These are phyloP conservation scores for Clavispora fructus DNA, from an alignment of 805 yeast genomes.

Conservation along the genomic window DNA sequence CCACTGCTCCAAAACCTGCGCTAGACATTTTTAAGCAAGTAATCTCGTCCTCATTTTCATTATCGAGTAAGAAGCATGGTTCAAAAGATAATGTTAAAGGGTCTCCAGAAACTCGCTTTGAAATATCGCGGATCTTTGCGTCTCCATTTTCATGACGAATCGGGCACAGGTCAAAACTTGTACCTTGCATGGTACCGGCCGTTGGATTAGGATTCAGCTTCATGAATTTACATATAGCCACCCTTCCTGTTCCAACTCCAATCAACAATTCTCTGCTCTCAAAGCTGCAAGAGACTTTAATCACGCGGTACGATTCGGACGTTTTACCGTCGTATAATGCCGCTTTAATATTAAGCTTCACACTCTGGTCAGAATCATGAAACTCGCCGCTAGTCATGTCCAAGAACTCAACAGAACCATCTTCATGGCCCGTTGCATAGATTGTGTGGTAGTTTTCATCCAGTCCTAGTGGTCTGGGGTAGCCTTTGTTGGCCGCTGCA, in stretches of 20 bases:
- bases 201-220: conserved; percentile 12
- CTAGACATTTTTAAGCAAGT: conserved; percentile 63
- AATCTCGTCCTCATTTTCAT: conserved; percentile 30
- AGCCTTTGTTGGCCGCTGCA: conserved; percentile 45
- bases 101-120: conserved; percentile 46
- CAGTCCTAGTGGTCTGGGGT: conserved; percentile 27
- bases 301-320: conserved; percentile 41
- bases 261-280: conserved; percentile 72
- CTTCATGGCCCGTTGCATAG: conserved; percentile 81
- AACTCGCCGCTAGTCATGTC: conserved; percentile 75
- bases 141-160: conserved; percentile 30
- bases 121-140: conserved; percentile 44
- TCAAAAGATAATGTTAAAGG: conserved; percentile 27
- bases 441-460: conserved; percentile 40
- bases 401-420: conserved; percentile 79
- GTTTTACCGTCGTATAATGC: conserved; percentile 26
- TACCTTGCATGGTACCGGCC: conserved; percentile 18
- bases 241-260: conserved; percentile 65
- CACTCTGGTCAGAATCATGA: conserved; percentile 24
- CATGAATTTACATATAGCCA: conserved; percentile 69
- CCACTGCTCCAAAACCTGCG: conserved; percentile 80
- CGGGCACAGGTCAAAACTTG: conserved; percentile 25
- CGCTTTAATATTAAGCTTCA: conserved; percentile 31
- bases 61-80: conserved; percentile 27
- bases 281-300: conserved; percentile 66